These are phyloP conservation scores for Calocybe gangraenosa DNA, from an alignment of 768 basidiomycete species.

Conservation along the genomic window DNA sequence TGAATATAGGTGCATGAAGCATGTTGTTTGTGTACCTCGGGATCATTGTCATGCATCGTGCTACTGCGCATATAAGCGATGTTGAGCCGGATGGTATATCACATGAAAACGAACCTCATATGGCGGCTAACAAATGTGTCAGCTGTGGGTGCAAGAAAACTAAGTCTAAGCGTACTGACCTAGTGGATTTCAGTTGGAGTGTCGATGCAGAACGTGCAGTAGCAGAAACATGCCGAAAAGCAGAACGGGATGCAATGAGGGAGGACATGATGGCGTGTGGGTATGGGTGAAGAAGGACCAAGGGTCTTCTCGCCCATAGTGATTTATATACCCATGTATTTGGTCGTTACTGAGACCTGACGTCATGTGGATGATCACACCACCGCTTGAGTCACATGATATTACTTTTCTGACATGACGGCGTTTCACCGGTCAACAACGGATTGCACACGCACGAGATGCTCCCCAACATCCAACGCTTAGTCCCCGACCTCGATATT, in stretches of 20 bases:
- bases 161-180: constrained; percentile 15
- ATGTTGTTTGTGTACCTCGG: constrained; percentile 32
- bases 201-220: constrained; percentile 6
- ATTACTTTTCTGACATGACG: too few relatives aligned
- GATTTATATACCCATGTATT: constrained; percentile 7
- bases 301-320: neutral
- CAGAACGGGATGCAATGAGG: constrained; percentile 2
- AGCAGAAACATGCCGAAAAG: constrained; percentile 3
- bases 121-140: constrained; percentile 14
- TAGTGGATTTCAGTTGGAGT: constrained; percentile 17
- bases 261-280: constrained; percentile 15
- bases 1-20: neutral
- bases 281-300: neutral
- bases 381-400: too few relatives aligned
- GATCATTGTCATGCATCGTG: constrained; percentile 58
- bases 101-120: constrained; percentile 20
- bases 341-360: constrained; percentile 16
- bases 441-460: too few relatives aligned
- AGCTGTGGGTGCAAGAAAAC: constrained; percentile 1
- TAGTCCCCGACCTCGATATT: too few relatives aligned
- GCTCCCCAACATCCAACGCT: too few relatives aligned
- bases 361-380: constrained; percentile 6
- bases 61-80: constrained; percentile 22
- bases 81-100: neutral
- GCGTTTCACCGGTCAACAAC: too few relatives aligned